These are phyloP conservation scores for Dinochytrium kinnereticum DNA, from an alignment of 371 early-diverging fungal species.

Conservation along the genomic window DNA sequence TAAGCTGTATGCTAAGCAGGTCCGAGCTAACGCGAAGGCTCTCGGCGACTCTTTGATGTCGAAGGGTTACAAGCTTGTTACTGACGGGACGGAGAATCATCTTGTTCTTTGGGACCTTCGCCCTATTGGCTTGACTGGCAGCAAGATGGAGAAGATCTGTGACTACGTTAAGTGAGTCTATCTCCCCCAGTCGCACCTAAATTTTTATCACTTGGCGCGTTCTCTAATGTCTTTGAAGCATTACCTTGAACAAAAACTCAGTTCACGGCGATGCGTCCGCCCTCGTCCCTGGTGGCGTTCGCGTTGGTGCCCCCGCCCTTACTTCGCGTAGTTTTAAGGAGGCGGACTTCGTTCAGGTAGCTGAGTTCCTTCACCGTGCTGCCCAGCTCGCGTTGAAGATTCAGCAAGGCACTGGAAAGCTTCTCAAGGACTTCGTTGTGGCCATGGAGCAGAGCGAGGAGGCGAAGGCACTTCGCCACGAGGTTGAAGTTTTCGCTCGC, in stretches of 20 bases:
- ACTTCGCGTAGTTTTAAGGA: slow-evolving; percentile 93
- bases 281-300: slow-evolving; percentile 95
- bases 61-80: slow-evolving; percentile 84
- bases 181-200: too few relatives aligned
- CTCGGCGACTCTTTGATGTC: slow-evolving; percentile 78
- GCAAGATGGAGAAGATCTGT: slow-evolving; percentile 94
- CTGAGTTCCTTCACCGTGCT: slow-evolving; percentile 89
- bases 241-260: slow-evolving; percentile 99
- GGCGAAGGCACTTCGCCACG: slow-evolving; percentile 73
- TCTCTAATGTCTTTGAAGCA: slow-evolving; percentile 66
- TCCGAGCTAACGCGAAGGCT: slow-evolving; percentile 84
- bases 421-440: slow-evolving; percentile 95
- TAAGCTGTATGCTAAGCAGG: slow-evolving; percentile 90
- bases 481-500: slow-evolving; percentile 91
- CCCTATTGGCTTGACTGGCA: slow-evolving; percentile 52
- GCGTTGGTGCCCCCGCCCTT: slow-evolving; percentile 91
- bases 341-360: slow-evolving; percentile 86
- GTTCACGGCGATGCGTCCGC: slow-evolving; percentile 97
- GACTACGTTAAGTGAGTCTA: slow-evolving; percentile 80
- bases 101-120: slow-evolving; percentile 90
- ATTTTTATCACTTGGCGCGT: too few relatives aligned
- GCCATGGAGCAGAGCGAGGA: slow-evolving; percentile 73
- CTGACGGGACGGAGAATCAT: slow-evolving; percentile 97
- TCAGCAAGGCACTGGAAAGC: slow-evolving; percentile 81
- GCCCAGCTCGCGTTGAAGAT: slow-evolving; percentile 88